Evolutionary conservation across 2,329 filamentous ascomycete genomes (phyloP).

Genomic region (Alternaria angustiovoidea): DNA sequence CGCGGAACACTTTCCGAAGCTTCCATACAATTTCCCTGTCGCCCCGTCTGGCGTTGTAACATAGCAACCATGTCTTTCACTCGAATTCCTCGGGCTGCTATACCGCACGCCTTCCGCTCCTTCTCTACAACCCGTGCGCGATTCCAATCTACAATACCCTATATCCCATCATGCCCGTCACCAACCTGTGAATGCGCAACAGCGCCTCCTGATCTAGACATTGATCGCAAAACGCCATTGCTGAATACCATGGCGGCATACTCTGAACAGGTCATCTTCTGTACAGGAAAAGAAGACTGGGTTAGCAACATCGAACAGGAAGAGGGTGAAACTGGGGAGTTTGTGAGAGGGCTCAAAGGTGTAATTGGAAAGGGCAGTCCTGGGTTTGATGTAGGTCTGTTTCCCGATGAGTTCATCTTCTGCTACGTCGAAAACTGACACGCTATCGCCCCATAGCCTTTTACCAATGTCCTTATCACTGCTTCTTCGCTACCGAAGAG

Average conservation of each 20-base stretch:
- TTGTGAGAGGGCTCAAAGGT: conserved; percentile 75
- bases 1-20: conserved; percentile 12
- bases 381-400: conserved; percentile 56
- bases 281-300: conserved; percentile 84
- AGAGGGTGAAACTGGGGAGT: conserved; percentile 57
- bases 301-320: conserved; percentile 85
- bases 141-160: conserved; percentile 30
- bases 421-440: not conserved
- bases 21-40: conserved; percentile 4
- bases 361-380: conserved; percentile 53
- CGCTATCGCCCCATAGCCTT: conserved; percentile 68
- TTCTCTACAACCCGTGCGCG: conserved; percentile 15
- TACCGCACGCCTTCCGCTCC: conserved; percentile 1
- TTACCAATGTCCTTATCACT: conserved; percentile 79
- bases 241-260: conserved; percentile 82
- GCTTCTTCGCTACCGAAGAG: conserved; percentile 71
- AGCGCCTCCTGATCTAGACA: conserved; percentile 71
- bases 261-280: conserved; percentile 82
- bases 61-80: conserved; percentile 10
- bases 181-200: conserved; percentile 79
- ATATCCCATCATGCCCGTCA: conserved; percentile 67
- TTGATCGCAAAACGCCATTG: conserved; percentile 74
- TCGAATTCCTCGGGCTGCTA: not conserved
- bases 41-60: not conserved
- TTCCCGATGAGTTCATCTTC: conserved; percentile 10